A percentile compares a stretch with the other conserved stretches of the same genome.
These are phyloP conservation scores for Beauveria bassiana DNA, from an alignment of 2,329 filamentous ascomycete genomes.

Conservation along the genomic window DNA sequence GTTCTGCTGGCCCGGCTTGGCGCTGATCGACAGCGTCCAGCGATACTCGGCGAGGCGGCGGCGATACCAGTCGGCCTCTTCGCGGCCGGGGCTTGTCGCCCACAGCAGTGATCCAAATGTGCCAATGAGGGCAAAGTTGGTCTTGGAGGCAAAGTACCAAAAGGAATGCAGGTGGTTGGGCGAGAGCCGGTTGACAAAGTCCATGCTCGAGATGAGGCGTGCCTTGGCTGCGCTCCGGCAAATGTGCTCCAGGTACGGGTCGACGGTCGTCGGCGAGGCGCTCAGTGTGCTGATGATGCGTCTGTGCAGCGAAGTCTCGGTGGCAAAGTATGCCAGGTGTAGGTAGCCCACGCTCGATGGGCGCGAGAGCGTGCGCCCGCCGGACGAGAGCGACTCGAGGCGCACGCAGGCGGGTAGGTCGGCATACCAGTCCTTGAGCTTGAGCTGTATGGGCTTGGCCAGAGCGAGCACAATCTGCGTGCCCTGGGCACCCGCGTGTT, in stretches of 20 bases:
- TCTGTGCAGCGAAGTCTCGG: conserved; percentile 86
- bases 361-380: conserved; percentile 31
- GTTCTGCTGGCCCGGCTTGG: conserved; percentile 57
- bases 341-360: conserved; percentile 65
- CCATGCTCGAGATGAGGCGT: conserved; percentile 89
- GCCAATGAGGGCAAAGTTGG: conserved; percentile 90
- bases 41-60: conserved; percentile 79
- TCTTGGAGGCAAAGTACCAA: conserved; percentile 84
- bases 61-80: conserved; percentile 91
- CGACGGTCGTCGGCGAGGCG: conserved; percentile 38
- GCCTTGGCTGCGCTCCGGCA: conserved; percentile 92
- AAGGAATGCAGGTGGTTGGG: conserved; percentile 82
- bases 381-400: conserved; percentile 51
- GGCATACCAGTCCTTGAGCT: conserved; percentile 75
- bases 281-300: conserved; percentile 78
- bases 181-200: conserved; percentile 89
- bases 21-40: conserved; percentile 86
- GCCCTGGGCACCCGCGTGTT: conserved; percentile 58
- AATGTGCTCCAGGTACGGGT: conserved; percentile 82
- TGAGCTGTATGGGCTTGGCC: conserved; percentile 75
- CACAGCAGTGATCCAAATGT: conserved; percentile 87
- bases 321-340: conserved; percentile 87
- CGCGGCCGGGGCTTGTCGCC: conserved; percentile 77
- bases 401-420: conserved; percentile 55
- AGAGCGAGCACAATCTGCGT: conserved; percentile 66